phyloP scores from a whole-genome alignment of 768 basidiomycete species.

The Suillus occidentalis region DNA sequence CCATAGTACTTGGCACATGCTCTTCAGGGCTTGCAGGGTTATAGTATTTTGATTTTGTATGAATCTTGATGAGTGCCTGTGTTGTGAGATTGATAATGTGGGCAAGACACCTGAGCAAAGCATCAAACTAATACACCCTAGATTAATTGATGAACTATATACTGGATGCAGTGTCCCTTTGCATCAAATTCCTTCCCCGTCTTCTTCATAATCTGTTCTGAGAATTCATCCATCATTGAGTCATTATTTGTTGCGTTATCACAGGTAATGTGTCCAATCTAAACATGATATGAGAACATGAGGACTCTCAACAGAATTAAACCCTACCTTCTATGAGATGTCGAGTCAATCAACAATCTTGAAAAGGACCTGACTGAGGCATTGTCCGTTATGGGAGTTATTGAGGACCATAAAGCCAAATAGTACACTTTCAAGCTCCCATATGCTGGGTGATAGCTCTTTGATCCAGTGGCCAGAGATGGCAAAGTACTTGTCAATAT shows the following conservation, averaged over 20 bases:
- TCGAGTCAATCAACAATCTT: neutral
- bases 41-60: conserved; percentile 27
- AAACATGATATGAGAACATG: neutral
- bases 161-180: conserved; percentile 13
- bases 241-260: conserved; percentile 17
- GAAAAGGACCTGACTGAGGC: conserved; percentile 34
- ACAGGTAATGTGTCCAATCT: conserved; percentile 22
- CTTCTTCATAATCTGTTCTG: neutral
- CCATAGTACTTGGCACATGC: neutral
- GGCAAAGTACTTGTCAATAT: too few relatives aligned
- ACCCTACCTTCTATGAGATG: neutral
- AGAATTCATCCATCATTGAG: neutral
- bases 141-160: neutral
- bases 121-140: neutral
- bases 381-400: conserved; percentile 34
- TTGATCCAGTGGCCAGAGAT: conserved; percentile 32
- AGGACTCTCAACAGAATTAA: neutral
- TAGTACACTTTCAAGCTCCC: conserved; percentile 29
- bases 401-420: conserved; percentile 39
- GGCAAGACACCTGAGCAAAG: conserved; percentile 26
- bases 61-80: conserved; percentile 25
- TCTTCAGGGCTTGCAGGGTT: conserved; percentile 21
- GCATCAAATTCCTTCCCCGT: neutral
- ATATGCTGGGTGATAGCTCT: conserved; percentile 19
- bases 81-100: conserved; percentile 37